Evolutionary conservation across 805 yeast species (phyloP), one percentile per base, ranked within the genome.

Genomic region (Lipomyces spencermartinsiae): DNA sequence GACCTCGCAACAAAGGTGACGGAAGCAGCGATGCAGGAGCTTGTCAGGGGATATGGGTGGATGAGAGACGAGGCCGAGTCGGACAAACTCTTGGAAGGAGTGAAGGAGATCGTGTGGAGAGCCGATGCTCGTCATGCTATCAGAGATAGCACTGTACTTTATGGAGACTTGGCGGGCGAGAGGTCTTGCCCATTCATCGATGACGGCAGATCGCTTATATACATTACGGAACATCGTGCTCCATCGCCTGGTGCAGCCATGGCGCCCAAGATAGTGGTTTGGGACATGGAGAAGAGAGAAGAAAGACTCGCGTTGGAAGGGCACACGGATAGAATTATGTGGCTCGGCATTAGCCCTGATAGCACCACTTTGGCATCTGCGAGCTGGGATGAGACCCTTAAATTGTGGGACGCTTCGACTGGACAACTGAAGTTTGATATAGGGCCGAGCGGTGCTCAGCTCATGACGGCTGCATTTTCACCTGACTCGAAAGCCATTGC

Each of bases 361-460:
- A 14, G 31, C 55, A 12, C 9, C 9, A 25, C 2, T 1, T 9
- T 51, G 14, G 55, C 55, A 51, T 51, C 55, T 9, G 55, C 12
- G 55, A 10, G 3, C 1, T 51, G 55, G 55, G 55, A 51, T 14
- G 3, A 51, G 2, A 51, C 12, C 12, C 14, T 51, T 5, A 51
- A 51, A 9, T 51, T 51, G 55, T 51, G 55, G 55, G 55, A 51
- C 31, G 10, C 19, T 25, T 51, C 55, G 25, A 22, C 55, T 22
- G 55, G 55, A 0, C 12, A 14, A 2, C 12, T 51, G 31, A 3
- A 9, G 8, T 14, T 10, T 51, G 31, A 51, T 14, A 51, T 51
- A 9, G 55, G 55, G 10, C 55, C 55, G 8, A 51, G 14, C 19
- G 55, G 55, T 1, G 55, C 14, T 2, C 55, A 51, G 12, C 9